These are phyloP conservation scores for Fusarium falciforme DNA, from an alignment of 2,329 filamentous ascomycete genomes.

Conservation along the genomic window DNA sequence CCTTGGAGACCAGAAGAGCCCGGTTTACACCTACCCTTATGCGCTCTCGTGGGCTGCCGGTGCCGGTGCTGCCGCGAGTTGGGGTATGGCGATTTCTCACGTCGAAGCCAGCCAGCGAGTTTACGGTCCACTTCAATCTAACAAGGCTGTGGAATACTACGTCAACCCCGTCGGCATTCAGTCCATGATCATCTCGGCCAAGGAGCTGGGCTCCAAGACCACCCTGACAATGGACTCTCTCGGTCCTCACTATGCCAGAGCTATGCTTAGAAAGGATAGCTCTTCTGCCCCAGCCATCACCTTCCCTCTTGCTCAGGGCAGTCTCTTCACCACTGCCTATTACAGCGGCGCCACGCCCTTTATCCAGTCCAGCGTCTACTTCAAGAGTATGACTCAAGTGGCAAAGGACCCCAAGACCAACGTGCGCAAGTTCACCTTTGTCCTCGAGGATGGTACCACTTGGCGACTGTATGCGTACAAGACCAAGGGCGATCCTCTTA, in stretches of 20 bases:
- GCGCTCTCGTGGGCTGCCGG: conserved; percentile 76
- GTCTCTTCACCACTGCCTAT: conserved; percentile 84
- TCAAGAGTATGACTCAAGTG: conserved; percentile 72
- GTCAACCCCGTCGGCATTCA: conserved; percentile 86
- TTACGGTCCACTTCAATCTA: conserved; percentile 68
- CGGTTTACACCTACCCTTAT: conserved; percentile 82
- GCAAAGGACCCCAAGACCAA: conserved; percentile 68
- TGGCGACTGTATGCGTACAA: conserved; percentile 86
- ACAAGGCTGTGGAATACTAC: conserved; percentile 76
- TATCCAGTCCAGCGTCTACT: conserved; percentile 80
- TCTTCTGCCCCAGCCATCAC: conserved; percentile 70
- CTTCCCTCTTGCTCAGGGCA: conserved; percentile 89
- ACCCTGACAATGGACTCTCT: conserved; percentile 64
- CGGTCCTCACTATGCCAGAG: conserved; percentile 71
- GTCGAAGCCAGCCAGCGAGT: conserved; percentile 74
- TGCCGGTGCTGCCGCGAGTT: conserved; percentile 71
- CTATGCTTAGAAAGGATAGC: conserved; percentile 71
- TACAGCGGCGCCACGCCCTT: conserved; percentile 78
- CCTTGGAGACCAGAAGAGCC: conserved; percentile 75
- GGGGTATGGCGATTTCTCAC: conserved; percentile 83
- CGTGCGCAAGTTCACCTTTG: conserved; percentile 80
- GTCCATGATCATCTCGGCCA: conserved; percentile 82
- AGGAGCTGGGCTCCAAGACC: conserved; percentile 74
- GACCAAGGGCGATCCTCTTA: conserved; percentile 68
- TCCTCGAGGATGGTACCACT: conserved; percentile 75